Evolutionary conservation across 176 grass and related monocot species (phyloP).

Genomic region (Cocos nucifera): DNA sequence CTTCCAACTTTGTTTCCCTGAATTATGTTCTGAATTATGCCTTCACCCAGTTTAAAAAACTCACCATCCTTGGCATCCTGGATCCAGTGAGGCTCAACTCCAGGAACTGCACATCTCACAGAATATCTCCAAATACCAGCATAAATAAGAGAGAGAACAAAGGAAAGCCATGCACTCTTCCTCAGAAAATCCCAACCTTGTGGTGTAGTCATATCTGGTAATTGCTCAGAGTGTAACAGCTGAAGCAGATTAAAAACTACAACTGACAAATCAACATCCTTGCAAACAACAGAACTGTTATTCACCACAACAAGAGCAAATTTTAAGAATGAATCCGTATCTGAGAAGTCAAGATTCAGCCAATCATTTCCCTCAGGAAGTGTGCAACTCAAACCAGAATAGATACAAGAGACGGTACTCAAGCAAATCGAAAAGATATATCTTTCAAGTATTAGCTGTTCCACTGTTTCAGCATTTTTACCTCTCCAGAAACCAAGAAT

Average conservation of each 20-base stretch:
- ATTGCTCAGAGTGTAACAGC: conserved; percentile 43
- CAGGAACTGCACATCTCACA: conserved; percentile 17
- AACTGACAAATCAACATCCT: conserved; percentile 33
- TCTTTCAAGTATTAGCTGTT: conserved; percentile 82
- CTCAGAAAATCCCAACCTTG: conserved; percentile 64
- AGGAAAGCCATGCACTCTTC: conserved; percentile 59
- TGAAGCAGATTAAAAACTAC: conserved; percentile 49
- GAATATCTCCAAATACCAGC: conserved; percentile 33
- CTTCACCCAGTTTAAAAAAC: conserved; percentile 34
- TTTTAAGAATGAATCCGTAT: conserved; percentile 42
- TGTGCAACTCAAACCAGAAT: conserved; percentile 21
- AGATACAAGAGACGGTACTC: conserved; percentile 49
- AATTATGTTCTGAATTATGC: conserved; percentile 38
- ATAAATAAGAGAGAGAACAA: conserved; percentile 67
- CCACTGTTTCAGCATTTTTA: conserved; percentile 41
- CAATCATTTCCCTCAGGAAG: conserved; percentile 26
- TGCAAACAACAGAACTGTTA: conserved; percentile 23
- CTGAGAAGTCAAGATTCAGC: conserved; percentile 44
- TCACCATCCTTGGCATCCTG: conserved; percentile 17
- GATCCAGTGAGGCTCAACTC: conserved; percentile 5
- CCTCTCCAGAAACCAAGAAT: conserved; percentile 72
- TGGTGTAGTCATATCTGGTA: conserved; percentile 23
- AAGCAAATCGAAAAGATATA: conserved; percentile 78
- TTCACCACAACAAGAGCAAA: conserved; percentile 48
- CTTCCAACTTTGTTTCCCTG: conserved; percentile 23